Evolutionary conservation across 2,329 filamentous ascomycete genomes (phyloP), one percentile per base, ranked within the genome.

Genomic region (Hypoxylon sp.): DNA sequence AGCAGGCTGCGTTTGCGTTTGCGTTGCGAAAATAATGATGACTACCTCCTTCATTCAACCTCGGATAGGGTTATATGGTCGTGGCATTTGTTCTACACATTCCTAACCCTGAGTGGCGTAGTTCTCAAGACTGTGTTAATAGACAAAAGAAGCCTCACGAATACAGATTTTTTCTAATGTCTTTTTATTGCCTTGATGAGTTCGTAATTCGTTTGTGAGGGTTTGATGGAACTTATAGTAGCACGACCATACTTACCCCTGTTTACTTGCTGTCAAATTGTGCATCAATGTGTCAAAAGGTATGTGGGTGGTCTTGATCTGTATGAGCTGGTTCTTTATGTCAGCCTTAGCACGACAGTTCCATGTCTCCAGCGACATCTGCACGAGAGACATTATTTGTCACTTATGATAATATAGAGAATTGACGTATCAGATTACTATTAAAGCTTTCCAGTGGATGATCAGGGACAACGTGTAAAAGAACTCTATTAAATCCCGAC

Each of bases 1-100:
- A 32, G 53, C 43, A 46, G 38, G 32, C 28, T 45, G 52, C 52
- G 63, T 17, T 17, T 61, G 43, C 34, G 50, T 41, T 61, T 46
- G 45, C 49, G 32, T 57, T 25, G 36, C 23, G 46, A 65, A 53
- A 13, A 58, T 43, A 25, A 21, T 53, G 57, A 48, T 23, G 57
- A 48, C 32, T 46, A 43, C 14, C 6, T 10, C 38, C 38, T 41
- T 25, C 52, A 61, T 58, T 57, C 34, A 30, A 45, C 32, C 48
- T 41, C 28, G 45, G 57, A 17, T 32, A 61, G 52, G 52, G 11
- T 52, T 41, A 43, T 41, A 34, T 19, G 30, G 62, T 56, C 43
- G n/a, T 28, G 46, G 45, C 19, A 56, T 36, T 23, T 13, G 28
- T 2, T 23, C 23, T 60, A 30, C 46, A 13, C 17, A 13, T 23